A percentile compares a stretch with the other conserved stretches of the same genome.
Evolutionary conservation across 1,284 basidiomycete species (phyloP).

Genomic region (Puccinia coronata): DNA sequence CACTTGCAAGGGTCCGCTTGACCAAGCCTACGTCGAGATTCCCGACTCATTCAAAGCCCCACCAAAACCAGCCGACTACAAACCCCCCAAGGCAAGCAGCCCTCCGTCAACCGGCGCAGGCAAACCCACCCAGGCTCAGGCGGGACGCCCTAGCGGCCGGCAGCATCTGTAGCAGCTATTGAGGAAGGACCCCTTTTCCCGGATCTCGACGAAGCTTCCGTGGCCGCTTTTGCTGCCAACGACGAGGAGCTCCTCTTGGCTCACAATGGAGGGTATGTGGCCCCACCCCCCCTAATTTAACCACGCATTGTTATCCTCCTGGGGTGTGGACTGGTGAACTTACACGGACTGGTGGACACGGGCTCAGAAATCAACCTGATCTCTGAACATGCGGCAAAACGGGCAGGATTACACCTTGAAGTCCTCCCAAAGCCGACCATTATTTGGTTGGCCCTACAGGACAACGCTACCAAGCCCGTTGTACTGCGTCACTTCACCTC

Average conservation of each 20-base stretch:
- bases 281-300: too few relatives aligned
- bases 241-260: background rate
- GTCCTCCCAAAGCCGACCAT: background rate
- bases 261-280: background rate
- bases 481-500: background rate
- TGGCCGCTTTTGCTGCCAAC: background rate
- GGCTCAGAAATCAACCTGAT: constrained; percentile 1
- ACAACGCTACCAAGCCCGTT: background rate
- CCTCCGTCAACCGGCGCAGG: background rate
- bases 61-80: background rate
- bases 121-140: background rate
- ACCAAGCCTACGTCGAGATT: too few relatives aligned
- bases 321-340: background rate
- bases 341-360: background rate
- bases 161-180: too few relatives aligned
- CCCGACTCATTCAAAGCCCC: background rate
- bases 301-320: background rate
- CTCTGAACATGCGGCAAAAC: background rate
- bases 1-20: too few relatives aligned
- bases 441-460: background rate
- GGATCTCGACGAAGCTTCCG: background rate
- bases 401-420: background rate
- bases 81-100: background rate
- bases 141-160: background rate
- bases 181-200: background rate